Percentiles rank a stretch among this genome's conserved stretches.
Evolutionary conservation across 2,329 filamentous ascomycete genomes (phyloP).

Genomic region (Colletotrichum acutatum): DNA sequence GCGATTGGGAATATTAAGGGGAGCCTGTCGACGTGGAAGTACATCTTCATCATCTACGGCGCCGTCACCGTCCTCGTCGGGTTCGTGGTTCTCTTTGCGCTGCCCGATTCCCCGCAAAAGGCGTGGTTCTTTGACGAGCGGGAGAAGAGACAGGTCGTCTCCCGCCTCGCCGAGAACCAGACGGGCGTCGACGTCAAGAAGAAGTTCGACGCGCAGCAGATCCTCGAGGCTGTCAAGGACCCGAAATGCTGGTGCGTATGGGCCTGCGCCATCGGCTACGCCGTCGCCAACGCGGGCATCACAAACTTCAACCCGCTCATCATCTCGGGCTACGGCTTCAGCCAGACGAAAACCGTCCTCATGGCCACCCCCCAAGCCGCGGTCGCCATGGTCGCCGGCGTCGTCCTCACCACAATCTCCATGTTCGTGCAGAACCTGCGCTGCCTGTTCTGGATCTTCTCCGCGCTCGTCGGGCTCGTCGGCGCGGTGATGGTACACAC

Average conservation of each 20-base stretch:
- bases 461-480: conserved; percentile 38
- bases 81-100: conserved; percentile 68
- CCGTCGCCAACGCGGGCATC: conserved; percentile 75
- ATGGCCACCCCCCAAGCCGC: conserved; percentile 47
- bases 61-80: conserved; percentile 68
- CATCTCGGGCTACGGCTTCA: conserved; percentile 68
- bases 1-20: conserved; percentile 44
- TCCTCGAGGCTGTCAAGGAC: conserved; percentile 62
- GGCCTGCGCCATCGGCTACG: conserved; percentile 68
- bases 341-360: conserved; percentile 61
- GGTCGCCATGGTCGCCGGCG: conserved; percentile 43
- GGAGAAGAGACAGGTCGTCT: conserved; percentile 75
- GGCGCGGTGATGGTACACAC: conserved; percentile 43
- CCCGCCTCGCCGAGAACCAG: conserved; percentile 78
- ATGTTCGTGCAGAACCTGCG: conserved; percentile 43
- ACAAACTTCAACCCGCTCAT: conserved; percentile 74
- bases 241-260: conserved; percentile 70
- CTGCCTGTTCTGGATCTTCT: conserved; percentile 44
- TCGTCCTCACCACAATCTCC: conserved; percentile 38
- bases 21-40: conserved; percentile 40
- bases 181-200: conserved; percentile 76
- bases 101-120: conserved; percentile 66
- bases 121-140: conserved; percentile 68
- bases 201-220: conserved; percentile 76
- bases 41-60: conserved; percentile 71